A percentile compares a stretch with the other conserved stretches of the same genome.
phyloP scores from a whole-genome alignment of 2,329 filamentous ascomycete species.

The Ploettnerulaceae sp. region DNA sequence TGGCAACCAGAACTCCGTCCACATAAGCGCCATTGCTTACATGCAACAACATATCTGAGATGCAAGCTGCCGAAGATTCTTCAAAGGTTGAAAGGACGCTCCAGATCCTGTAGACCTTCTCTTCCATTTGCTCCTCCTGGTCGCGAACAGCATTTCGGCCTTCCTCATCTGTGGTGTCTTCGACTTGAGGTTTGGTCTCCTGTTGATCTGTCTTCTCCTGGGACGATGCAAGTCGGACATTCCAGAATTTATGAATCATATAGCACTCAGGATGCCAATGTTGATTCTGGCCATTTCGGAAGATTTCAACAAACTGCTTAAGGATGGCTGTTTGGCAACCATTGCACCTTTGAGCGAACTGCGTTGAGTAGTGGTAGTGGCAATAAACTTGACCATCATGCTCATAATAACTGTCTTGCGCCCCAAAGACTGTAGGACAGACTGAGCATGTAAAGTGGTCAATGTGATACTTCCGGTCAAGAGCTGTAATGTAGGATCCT shows the following conservation, averaged over 20 bases:
- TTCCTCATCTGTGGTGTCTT: conserved; percentile 57
- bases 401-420: conserved; percentile 98
- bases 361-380: conserved; percentile 97
- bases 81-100: conserved; percentile 95
- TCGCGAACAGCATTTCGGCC: conserved; percentile 72
- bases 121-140: conserved; percentile 91
- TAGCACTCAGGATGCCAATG: conserved; percentile 99
- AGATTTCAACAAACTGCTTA: conserved; percentile 99
- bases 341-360: conserved; percentile 93
- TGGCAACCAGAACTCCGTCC: conserved; percentile 89
- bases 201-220: conserved; percentile 43
- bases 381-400: conserved; percentile 96
- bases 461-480: conserved; percentile 98
- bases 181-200: conserved; percentile 23
- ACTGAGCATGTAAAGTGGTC: conserved; percentile 98
- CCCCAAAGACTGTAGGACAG: conserved; percentile 95
- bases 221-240: conserved; percentile 64
- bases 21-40: conserved; percentile 97
- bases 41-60: conserved; percentile 97
- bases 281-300: conserved; percentile 94
- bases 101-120: conserved; percentile 98
- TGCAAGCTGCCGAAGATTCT: conserved; percentile 95
- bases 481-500: conserved; percentile 94
- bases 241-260: conserved; percentile 99
- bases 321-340: conserved; percentile 95